These are phyloP conservation scores for Sugiyamaella valdiviana DNA, from an alignment of 805 yeast species.

Conservation along the genomic window DNA sequence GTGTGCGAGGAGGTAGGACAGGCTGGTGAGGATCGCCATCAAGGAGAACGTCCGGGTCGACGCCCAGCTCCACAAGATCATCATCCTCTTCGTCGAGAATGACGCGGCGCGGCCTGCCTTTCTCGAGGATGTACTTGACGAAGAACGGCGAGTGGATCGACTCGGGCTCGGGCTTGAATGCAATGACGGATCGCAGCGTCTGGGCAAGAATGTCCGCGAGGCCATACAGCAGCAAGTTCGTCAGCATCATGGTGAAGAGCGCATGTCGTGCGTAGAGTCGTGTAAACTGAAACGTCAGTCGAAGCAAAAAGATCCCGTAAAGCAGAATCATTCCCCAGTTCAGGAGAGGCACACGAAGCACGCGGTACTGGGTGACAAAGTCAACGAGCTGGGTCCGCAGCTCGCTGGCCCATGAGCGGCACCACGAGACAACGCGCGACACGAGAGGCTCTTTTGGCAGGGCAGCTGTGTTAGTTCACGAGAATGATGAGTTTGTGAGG, in stretches of 20 bases:
- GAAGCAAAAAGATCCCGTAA: conserved; percentile 28
- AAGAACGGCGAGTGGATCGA: conserved; percentile 14
- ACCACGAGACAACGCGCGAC: neutral
- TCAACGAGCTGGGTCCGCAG: conserved; percentile 15
- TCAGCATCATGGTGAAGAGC: conserved; percentile 67
- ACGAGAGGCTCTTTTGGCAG: neutral
- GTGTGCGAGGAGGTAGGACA: conserved; percentile 9
- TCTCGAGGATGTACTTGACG: conserved; percentile 27
- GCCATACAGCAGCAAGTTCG: conserved; percentile 77
- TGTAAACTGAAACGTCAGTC: conserved; percentile 30
- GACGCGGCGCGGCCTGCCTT: conserved; percentile 29
- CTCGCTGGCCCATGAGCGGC: neutral
- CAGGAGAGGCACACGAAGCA: conserved; percentile 29
- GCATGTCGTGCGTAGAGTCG: conserved; percentile 53
- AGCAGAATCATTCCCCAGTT: conserved; percentile 32
- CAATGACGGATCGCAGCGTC: conserved; percentile 42
- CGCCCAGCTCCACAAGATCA: conserved; percentile 33
- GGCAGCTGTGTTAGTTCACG: neutral
- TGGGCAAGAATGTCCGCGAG: conserved; percentile 92
- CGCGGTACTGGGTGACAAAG: conserved; percentile 23
- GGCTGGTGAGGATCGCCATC: conserved; percentile 2
- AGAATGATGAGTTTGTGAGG: neutral
- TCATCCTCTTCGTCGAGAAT: conserved; percentile 32
- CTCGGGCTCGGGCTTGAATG: conserved; percentile 22
- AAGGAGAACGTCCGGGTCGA: conserved; percentile 14